Conservation (phyloP, 495 filamentous ascomycete genomes). For the Penicillium canescens region DNA sequence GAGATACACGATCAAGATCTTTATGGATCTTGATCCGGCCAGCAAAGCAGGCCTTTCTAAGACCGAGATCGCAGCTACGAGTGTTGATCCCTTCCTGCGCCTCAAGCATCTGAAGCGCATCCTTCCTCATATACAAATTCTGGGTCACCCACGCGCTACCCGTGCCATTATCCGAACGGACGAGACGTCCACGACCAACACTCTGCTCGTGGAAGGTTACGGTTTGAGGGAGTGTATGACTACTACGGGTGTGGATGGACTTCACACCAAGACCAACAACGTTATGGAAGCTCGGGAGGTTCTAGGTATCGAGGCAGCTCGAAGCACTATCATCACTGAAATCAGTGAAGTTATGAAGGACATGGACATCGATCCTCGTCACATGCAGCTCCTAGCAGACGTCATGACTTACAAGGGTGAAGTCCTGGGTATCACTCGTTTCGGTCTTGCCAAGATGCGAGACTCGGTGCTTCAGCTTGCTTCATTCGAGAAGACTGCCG, state of each 20-base stretch:
- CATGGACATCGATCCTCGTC: slow-evolving; percentile 96
- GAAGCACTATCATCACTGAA: slow-evolving; percentile 77
- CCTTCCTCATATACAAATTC: slow-evolving; percentile 75
- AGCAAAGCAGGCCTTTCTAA: slow-evolving; percentile 54
- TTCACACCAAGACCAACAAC: slow-evolving; percentile 72
- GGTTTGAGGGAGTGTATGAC: slow-evolving; percentile 87
- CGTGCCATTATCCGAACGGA: slow-evolving; percentile 88
- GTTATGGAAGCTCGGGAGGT: slow-evolving; percentile 90
- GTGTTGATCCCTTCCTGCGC: slow-evolving; percentile 73
- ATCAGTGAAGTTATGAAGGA: slow-evolving; percentile 79
- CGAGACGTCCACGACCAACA: slow-evolving; percentile 58
- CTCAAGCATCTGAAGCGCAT: slow-evolving; percentile 81
- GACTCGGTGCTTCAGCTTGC: slow-evolving; percentile 93
- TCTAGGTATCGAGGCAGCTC: slow-evolving; percentile 95
- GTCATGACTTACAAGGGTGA: slow-evolving; percentile 99
- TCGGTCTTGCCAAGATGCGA: slow-evolving; percentile 95
- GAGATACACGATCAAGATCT: slow-evolving; percentile 55
- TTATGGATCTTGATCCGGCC: slow-evolving; percentile 57
- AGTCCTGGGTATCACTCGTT: slow-evolving; percentile 95
- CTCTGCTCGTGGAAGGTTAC: slow-evolving; percentile 91
- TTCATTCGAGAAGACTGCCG: slow-evolving; percentile 97
- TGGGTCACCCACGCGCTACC: slow-evolving; percentile 80
- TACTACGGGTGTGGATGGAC: slow-evolving; percentile 82
- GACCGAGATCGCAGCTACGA: slow-evolving; percentile 53
- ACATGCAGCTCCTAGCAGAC: slow-evolving; percentile 98